Evolutionary conservation across 306 rosid genomes (phyloP), one percentile per base, ranked within the genome.

Genomic region (Rosa rugosa): DNA sequence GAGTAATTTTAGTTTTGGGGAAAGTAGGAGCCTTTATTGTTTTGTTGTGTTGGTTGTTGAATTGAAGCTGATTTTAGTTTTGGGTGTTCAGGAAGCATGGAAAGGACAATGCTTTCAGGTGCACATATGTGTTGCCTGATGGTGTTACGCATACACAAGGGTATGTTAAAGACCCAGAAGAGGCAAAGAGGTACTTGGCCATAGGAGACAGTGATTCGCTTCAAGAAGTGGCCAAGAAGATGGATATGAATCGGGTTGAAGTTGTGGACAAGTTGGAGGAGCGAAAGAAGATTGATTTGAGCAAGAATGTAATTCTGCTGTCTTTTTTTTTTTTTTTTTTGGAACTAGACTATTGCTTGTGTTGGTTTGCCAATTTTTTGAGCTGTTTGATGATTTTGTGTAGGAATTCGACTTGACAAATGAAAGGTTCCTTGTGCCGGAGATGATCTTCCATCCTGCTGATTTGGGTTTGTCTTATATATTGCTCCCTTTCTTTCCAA

Each of bases 391-490:
- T 63, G 69, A 57, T 56, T 36, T 75, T 77, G 70, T 57, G 38
- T 82, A 95, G 98, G 99, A 95, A 78, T 92, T 95, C 77, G 98
- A 92, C 80, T 85, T 95, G 89, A 90, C 98, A 31, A 95, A 95
- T 45, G 99, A 95, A 73, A 93, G 99, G 18, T 92, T 95, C 89
- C 97, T 95, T 75, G 98, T 92, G 36, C 97, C 99, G 0, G 99
- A 95, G 90, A 95, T 95, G 99, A 84, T 95, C 59, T 95, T 95
- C 83, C 97, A 88, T 79, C 99, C 99, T 56, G 91, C 97, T 69
- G 97, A 95, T 92, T 82, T 95, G 79, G 99, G 98, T 92, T 16
- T 73, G 91, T 85, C 59, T 81, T 63, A 18, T 51, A 31, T 36
- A 75, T 25, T 38, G 11, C 22, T 54, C 18, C 38, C 53, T 20